These are phyloP conservation scores for Aechmea fasciata DNA, from an alignment of 176 grass and related monocot species.

Conservation along the genomic window DNA sequence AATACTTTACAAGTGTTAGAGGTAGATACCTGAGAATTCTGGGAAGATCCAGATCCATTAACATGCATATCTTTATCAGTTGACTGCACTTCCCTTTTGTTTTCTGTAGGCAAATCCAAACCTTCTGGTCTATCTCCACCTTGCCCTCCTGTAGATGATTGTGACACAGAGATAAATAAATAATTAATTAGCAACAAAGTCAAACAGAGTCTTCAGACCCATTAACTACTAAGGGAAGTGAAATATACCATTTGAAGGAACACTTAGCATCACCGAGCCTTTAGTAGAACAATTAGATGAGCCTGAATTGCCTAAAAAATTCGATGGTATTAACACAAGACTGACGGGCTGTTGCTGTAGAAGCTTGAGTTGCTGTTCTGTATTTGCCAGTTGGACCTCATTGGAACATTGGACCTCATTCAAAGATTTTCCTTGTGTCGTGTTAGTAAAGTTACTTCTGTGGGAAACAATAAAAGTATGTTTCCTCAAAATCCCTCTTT, in stretches of 20 bases:
- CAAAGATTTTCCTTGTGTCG: slow-evolving; percentile 15
- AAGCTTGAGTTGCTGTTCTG: slow-evolving; percentile 19
- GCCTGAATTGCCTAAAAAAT: slow-evolving; percentile 27
- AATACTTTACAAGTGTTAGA: not conserved
- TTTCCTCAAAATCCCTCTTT: slow-evolving; percentile 26
- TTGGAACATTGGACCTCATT: slow-evolving; percentile 24
- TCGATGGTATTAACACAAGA: slow-evolving; percentile 35
- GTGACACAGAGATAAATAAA: not conserved
- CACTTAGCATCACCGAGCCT: slow-evolving; percentile 8
- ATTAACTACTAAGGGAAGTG: not conserved
- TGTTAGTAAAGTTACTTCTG: slow-evolving; percentile 17
- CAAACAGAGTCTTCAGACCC: not conserved
- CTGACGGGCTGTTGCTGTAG: slow-evolving; percentile 28
- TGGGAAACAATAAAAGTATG: slow-evolving; percentile 17
- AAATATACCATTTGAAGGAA: slow-evolving; percentile 27
- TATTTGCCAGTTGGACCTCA: slow-evolving; percentile 18
- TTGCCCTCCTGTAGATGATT: slow-evolving; percentile 13
- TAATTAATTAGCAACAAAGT: slow-evolving; percentile 12
- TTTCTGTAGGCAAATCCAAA: slow-evolving; percentile 10
- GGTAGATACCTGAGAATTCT: slow-evolving; percentile 34
- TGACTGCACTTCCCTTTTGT: slow-evolving; percentile 14
- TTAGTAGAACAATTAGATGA: slow-evolving; percentile 20
- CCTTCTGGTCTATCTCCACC: slow-evolving; percentile 1
- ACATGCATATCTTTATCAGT: not conserved
- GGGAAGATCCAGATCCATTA: not conserved